phyloP scores from a whole-genome alignment of 2,329 filamentous ascomycete species.

The Alternaria tenuissima region DNA sequence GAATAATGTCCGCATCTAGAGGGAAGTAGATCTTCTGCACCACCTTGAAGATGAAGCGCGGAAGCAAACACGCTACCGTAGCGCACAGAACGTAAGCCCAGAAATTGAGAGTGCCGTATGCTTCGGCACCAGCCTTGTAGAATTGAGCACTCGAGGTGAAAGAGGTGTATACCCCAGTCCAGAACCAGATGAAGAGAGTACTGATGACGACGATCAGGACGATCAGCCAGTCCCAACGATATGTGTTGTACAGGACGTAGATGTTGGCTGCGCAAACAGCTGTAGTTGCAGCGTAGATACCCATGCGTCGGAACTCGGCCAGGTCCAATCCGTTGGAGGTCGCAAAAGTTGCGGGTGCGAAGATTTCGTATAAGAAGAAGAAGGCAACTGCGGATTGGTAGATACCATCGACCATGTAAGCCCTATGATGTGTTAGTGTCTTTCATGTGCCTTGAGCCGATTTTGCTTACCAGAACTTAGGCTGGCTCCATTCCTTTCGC shows the following conservation, averaged over 20 bases:
- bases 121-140: slow-evolving; percentile 78
- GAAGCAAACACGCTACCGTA: slow-evolving; percentile 82
- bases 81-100: slow-evolving; percentile 86
- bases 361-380: slow-evolving; percentile 88
- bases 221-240: slow-evolving; percentile 98
- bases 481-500: slow-evolving; percentile 93
- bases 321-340: slow-evolving; percentile 77
- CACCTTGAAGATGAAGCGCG: slow-evolving; percentile 85
- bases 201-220: slow-evolving; percentile 82
- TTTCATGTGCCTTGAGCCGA: background rate
- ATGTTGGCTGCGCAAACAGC: slow-evolving; percentile 88
- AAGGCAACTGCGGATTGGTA: slow-evolving; percentile 96
- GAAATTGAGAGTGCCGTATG: slow-evolving; percentile 83
- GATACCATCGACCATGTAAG: slow-evolving; percentile 92
- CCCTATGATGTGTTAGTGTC: slow-evolving; percentile 44
- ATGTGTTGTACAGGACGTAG: slow-evolving; percentile 95
- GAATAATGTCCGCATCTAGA: slow-evolving; percentile 91
- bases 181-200: slow-evolving; percentile 89
- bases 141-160: slow-evolving; percentile 68
- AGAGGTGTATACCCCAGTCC: slow-evolving; percentile 87
- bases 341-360: slow-evolving; percentile 72
- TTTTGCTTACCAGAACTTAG: slow-evolving; percentile 86
- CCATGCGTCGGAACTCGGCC: slow-evolving; percentile 82
- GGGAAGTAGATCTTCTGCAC: slow-evolving; percentile 95
- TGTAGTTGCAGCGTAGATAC: slow-evolving; percentile 84